Evolutionary conservation across 2,329 filamentous ascomycete genomes (phyloP), one percentile per base, ranked within the genome.

Genomic region (Alternaria tenuissima): DNA sequence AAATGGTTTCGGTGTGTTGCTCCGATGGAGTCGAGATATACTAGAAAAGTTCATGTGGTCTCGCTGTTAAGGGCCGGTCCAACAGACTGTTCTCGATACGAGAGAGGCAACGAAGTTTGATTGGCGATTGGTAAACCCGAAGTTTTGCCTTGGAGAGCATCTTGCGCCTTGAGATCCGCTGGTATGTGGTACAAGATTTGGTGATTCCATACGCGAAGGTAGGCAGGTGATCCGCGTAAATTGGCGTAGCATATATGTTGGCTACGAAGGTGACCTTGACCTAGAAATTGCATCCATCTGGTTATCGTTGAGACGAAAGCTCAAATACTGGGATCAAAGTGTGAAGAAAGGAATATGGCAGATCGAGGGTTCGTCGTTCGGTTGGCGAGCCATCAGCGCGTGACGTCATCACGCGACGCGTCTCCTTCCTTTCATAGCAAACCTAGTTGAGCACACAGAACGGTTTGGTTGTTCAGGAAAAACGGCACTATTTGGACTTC

Each of bases 381-480:
- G 18, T 48, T 48, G 26, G 16, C 44, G 7, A 30, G 36, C 7
- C 11, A 11, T 32, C 14, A 22, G 44, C 44, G 28, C 32, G n/a
- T 48, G 44, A 48, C 44, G 30, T 48, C 44, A 48, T 22, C 18
- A 48, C 30, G 18, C 28, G 44, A 48, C 44, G 28, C 44, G 44
- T 14, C 30, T 32, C 9, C 28, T 22, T 34, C 32, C 14, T 36
- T 6, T 36, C 0, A 11, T 11, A 5, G 28, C 28, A 30, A 30
- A 5, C 1, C 0, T 11, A 30, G 28, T 30, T 30, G 9, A 30
- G 28, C 28, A 30, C 28, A 30, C 28, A 30, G 1, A 30, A 30
- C 4, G 28, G 28, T 30, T 3, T 30, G 9, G 3, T 30, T 12
- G 28, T 11, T 30, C 28, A 30, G 9, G 28, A 5, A 1, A 11